phyloP scores from a whole-genome alignment of 2,329 filamentous ascomycete species.

The Fusarium haematococcum region DNA sequence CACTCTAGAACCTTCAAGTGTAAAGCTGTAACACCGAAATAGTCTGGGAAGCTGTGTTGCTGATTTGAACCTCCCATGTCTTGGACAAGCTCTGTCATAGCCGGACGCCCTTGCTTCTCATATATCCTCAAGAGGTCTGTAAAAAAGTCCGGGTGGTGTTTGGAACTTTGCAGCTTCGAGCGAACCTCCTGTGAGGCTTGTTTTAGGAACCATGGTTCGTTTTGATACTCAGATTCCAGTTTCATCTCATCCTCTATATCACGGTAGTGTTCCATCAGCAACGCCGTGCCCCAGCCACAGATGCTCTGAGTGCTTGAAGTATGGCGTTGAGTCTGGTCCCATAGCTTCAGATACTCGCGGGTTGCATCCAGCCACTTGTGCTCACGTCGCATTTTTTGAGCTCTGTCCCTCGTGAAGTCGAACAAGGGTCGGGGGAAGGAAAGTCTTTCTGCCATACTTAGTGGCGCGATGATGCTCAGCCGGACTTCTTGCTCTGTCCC shows the following conservation, averaged over 20 bases:
- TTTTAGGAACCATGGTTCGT: too few relatives aligned
- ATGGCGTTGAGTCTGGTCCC: not conserved
- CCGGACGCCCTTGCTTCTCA: not conserved
- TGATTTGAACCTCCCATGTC: too few relatives aligned
- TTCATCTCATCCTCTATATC: not conserved
- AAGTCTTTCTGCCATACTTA: slow-evolving; percentile 1
- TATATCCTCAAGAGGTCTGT: not conserved
- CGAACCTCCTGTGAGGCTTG: too few relatives aligned
- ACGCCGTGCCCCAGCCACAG: not conserved
- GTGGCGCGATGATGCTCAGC: not conserved
- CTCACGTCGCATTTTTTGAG: not conserved
- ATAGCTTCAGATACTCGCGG: rapidly evolving
- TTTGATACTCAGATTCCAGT: too few relatives aligned
- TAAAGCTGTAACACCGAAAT: too few relatives aligned
- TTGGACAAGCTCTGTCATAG: not conserved
- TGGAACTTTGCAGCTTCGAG: not conserved
- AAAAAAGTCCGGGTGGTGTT: not conserved
- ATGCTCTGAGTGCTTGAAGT: not conserved
- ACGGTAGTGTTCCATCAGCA: not conserved
- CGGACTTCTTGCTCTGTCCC: not conserved
- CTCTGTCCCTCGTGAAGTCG: not conserved
- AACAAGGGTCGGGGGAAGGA: not conserved
- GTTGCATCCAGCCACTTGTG: rapidly evolving
- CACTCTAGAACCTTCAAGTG: too few relatives aligned
- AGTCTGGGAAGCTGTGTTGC: not conserved